Percentiles rank a stretch among this genome's conserved stretches.
phyloP scores from a whole-genome alignment of 2,329 filamentous ascomycete species.

The Chaetomiaceae sp. region DNA sequence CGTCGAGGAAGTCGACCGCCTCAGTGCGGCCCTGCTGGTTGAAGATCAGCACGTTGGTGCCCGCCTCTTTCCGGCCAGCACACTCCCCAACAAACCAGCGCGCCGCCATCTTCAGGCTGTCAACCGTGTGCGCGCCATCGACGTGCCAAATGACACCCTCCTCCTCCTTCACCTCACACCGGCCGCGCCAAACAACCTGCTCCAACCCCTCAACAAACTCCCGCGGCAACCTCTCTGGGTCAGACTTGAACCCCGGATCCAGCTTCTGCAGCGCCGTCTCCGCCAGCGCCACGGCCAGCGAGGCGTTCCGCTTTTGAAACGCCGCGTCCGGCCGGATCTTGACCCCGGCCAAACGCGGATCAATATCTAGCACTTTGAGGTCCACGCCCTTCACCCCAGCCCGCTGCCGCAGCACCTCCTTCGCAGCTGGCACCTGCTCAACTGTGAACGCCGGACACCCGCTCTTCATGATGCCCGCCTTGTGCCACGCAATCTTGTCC shows the following conservation, averaged over 20 bases:
- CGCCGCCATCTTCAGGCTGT: conserved; percentile 77
- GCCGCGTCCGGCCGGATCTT: conserved; percentile 45
- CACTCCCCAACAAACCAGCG: conserved; percentile 67
- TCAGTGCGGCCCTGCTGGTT: conserved; percentile 67
- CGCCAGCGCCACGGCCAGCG: conserved; percentile 44
- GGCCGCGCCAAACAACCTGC: conserved; percentile 68
- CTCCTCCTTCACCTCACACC: conserved; percentile 60
- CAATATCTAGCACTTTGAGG: conserved; percentile 41
- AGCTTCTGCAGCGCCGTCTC: conserved; percentile 43
- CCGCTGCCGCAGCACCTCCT: conserved; percentile 50
- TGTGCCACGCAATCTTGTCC: conserved; percentile 66
- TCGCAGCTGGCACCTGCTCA: conserved; percentile 41
- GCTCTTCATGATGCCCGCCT: conserved; percentile 63
- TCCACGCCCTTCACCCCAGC: conserved; percentile 47
- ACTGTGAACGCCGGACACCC: conserved; percentile 53
- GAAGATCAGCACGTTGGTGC: conserved; percentile 64
- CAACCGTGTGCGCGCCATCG: conserved; percentile 87
- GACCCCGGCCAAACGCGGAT: conserved; percentile 41
- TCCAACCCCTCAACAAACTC: conserved; percentile 70
- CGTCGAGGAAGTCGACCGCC: conserved; percentile 46
- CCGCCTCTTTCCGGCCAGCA: conserved; percentile 31
- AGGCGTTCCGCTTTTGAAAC: conserved; percentile 55
- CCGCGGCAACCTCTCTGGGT: conserved; percentile 41
- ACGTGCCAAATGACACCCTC: conserved; percentile 70
- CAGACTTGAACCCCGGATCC: conserved; percentile 23